phyloP scores from a whole-genome alignment of 2,329 filamentous ascomycete species.

The Pseudomassariella vexata region DNA sequence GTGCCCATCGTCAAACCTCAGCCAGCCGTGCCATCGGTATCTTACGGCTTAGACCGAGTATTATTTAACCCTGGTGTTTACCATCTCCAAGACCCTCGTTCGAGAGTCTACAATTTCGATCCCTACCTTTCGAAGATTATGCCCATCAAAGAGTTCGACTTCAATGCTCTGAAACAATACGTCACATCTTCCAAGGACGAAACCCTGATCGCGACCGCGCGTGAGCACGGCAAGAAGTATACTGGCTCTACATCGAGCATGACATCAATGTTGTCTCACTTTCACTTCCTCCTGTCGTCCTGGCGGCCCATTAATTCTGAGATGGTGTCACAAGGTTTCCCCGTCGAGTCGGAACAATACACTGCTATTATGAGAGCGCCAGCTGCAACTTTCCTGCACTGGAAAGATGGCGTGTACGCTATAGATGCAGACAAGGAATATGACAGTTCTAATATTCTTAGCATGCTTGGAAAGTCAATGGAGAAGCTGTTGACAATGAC shows the following conservation, averaged over 20 bases:
- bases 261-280: conserved; percentile 81
- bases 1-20: conserved; percentile 26
- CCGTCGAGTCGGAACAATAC: conserved; percentile 56
- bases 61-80: conserved; percentile 94
- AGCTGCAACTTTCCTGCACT: conserved; percentile 74
- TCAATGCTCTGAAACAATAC: conserved; percentile 77
- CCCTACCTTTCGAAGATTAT: conserved; percentile 91
- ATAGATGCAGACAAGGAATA: conserved; percentile 95
- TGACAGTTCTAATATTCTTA: conserved; percentile 78
- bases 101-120: conserved; percentile 92
- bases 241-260: conserved; percentile 96
- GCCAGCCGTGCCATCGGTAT: conserved; percentile 51
- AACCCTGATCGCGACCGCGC: conserved; percentile 63
- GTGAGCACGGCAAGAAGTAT: conserved; percentile 67
- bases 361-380: conserved; percentile 69
- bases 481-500: conserved; percentile 87
- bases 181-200: conserved; percentile 85
- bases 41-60: conserved; percentile 78
- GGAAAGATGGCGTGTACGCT: conserved; percentile 80
- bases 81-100: conserved; percentile 80
- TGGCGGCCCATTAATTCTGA: conserved; percentile 69
- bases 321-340: conserved; percentile 64
- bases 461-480: conserved; percentile 91
- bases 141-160: conserved; percentile 90
- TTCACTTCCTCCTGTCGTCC: conserved; percentile 82